Evolutionary conservation across 257 asterid genomes (phyloP).

Genomic region (Gentiana dahurica): DNA sequence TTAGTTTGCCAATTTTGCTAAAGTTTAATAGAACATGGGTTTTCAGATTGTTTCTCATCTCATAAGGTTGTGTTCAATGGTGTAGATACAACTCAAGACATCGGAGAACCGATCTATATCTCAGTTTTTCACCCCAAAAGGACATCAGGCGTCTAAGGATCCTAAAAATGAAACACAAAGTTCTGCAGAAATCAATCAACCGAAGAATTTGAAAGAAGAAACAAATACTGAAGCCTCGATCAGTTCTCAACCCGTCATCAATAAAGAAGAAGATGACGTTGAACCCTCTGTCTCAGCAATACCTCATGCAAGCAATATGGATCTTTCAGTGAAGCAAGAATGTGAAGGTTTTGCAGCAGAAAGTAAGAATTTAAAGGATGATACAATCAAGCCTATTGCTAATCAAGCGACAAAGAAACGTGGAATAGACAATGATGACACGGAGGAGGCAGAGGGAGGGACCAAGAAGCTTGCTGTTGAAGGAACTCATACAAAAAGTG

Average conservation of each 20-base stretch:
- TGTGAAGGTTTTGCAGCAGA: slow-evolving; percentile 19
- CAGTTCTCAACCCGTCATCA: slow-evolving; percentile 2
- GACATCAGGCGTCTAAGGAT: slow-evolving; percentile 15
- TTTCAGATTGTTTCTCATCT: too few relatives aligned
- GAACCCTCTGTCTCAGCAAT: slow-evolving; percentile 5
- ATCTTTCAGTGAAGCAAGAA: slow-evolving; percentile 24
- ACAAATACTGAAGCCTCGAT: slow-evolving; percentile 16
- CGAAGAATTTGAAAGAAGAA: slow-evolving; percentile 30
- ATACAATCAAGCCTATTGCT: slow-evolving; percentile 9
- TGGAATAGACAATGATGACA: slow-evolving; percentile 18
- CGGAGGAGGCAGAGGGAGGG: slow-evolving; percentile 5
- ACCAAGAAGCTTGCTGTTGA: slow-evolving; percentile 5
- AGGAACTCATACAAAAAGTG: slow-evolving; percentile 11
- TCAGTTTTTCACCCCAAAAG: slow-evolving; percentile 62
- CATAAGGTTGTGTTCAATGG: too few relatives aligned
- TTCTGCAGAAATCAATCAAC: slow-evolving; percentile 16
- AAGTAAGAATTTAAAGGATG: slow-evolving; percentile 19
- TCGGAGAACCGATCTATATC: slow-evolving; percentile 60
- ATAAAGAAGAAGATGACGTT: slow-evolving; percentile 10
- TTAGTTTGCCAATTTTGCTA: too few relatives aligned
- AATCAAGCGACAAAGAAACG: slow-evolving; percentile 40
- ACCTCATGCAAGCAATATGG: slow-evolving; percentile 11
- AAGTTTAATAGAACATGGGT: too few relatives aligned
- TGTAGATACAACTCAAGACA: slow-evolving; percentile 49
- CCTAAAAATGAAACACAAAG: slow-evolving; percentile 25